A percentile compares a stretch with the other conserved stretches of the same genome.
Conservation (phyloP, 805 yeast genomes). For the Diddensiella caesifluorescens region DNA sequence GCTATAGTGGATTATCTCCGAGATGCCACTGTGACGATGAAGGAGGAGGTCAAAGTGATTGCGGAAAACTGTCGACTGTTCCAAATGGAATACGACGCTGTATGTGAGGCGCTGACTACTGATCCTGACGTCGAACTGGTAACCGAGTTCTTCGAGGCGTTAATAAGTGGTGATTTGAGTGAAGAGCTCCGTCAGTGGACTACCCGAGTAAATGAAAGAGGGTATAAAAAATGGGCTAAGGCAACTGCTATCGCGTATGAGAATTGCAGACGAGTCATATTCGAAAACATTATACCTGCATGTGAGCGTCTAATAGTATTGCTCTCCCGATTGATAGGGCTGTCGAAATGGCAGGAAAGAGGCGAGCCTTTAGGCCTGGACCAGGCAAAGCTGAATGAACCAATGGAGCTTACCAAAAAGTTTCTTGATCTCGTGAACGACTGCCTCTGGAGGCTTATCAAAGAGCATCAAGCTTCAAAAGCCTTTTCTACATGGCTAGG, state of each 20-base stretch:
- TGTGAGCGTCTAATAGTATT: conserved; percentile 44
- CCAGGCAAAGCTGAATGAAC: conserved; percentile 4
- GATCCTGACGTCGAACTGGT: conserved; percentile 19
- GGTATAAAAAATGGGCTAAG: conserved; percentile 43
- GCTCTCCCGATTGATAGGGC: conserved; percentile 41
- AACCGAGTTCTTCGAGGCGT: conserved; percentile 36
- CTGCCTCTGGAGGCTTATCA: conserved; percentile 13
- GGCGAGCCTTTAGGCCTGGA: conserved; percentile 21
- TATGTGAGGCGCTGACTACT: conserved; percentile 6
- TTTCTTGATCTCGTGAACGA: conserved; percentile 10
- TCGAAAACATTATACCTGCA: conserved; percentile 43
- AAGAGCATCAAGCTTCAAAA: conserved; percentile 18
- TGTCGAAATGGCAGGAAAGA: conserved; percentile 38
- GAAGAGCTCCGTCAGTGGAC: conserved; percentile 43
- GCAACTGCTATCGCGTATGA: conserved; percentile 44
- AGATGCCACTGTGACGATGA: conserved; percentile 29
- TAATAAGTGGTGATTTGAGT: conserved; percentile 47
- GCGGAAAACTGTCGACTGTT: conserved; percentile 5
- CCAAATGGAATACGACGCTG: neutral
- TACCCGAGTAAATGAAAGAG: conserved; percentile 53
- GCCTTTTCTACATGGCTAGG: conserved; percentile 22
- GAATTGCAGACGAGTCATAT: conserved; percentile 37
- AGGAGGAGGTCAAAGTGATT: conserved; percentile 29
- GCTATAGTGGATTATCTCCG: conserved; percentile 32
- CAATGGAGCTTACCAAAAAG: conserved; percentile 7